Base-by-base conservation (phyloP, 169 alveolate genomes). In the Plasmodium gonderi region DNA sequence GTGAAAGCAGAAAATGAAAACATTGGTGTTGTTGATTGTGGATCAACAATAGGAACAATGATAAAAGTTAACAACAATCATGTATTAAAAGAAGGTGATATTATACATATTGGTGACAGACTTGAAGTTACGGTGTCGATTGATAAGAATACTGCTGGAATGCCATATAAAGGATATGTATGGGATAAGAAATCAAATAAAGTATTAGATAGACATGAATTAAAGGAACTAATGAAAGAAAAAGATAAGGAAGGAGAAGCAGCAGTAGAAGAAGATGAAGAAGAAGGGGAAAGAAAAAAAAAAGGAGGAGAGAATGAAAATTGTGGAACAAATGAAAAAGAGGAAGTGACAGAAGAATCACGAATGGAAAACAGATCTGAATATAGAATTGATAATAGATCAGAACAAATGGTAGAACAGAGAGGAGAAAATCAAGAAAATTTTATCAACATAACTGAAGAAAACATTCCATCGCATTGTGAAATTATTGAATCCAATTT, bases 41-140 rank as follows among this genome's bases (percentile, higher is more conserved):
- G 98, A 44, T 96, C 98, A 78, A 97, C 98, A n/a, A 97, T 97
- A 17, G 99, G 99, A 0, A 97, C 99, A 36, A 97, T 97, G 98
- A 92, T 96, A 20, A 96, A 96, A 91, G 89, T 96, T 2, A 91
- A 90, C 31, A 95, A 96, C n/a, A 82, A 81, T 47, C 95, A 91
- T 75, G 83, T 95, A 26, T 69, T 96, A 33, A 93, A 91, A 78
- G 91, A 94, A 29, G 97, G 97, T 0, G 98, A 96, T 80, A 47
- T 96, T 20, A 95, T 96, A 45, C 98, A 96, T 68, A 90, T 96
- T 33, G 98, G 98, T 3, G 98, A 96, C 80, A 95, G 96, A 78
- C 92, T 95, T 60, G 98, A 96, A 80, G 95, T 95, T 3, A 96
- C 96, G 14, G 97, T 96, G 17, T 78, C 90, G 11, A 79, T 95